Conservation (phyloP, 192 early-diverging fungal genomes). For the Entophlyctis luteolus region DNA sequence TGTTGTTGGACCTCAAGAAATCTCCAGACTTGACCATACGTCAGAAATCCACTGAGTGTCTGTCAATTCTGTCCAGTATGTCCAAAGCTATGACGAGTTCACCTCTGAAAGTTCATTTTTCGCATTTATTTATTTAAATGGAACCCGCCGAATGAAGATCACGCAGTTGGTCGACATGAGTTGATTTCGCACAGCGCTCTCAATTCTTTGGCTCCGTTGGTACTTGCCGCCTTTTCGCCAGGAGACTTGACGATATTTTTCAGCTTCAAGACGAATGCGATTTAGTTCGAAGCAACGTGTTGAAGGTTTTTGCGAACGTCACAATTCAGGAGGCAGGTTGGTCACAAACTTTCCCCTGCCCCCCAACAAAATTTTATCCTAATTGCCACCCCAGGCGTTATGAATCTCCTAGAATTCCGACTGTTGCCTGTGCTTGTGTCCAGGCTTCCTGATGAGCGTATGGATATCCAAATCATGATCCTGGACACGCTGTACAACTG, state of each 20-base stretch:
- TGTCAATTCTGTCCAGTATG: conserved; percentile 39
- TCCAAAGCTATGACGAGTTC: too few relatives aligned
- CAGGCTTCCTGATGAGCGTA: conserved; percentile 37
- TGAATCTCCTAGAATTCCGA: conserved; percentile 17
- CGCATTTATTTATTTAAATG: neutral
- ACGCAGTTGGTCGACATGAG: conserved; percentile 42
- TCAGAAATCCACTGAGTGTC: conserved; percentile 50
- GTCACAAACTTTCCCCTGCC: neutral
- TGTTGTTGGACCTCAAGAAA: neutral
- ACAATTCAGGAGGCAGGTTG: conserved; percentile 35
- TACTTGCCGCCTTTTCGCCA: conserved; percentile 12
- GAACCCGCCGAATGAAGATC: conserved; percentile 19
- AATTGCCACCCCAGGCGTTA: conserved; percentile 22
- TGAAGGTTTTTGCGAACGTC: conserved; percentile 37
- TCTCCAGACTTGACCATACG: conserved; percentile 38
- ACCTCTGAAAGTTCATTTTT: too few relatives aligned
- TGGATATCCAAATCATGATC: conserved; percentile 50
- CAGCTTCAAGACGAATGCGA: conserved; percentile 46
- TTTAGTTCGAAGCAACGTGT: conserved; percentile 38
- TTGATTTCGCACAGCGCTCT: conserved; percentile 29
- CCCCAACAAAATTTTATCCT: conserved; percentile 13
- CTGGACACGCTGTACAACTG: conserved; percentile 46
- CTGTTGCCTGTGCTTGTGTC: conserved; percentile 32
- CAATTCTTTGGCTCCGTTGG: conserved; percentile 19
- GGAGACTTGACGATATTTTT: neutral